Evolutionary conservation across 2,329 filamentous ascomycete genomes (phyloP).

Genomic region (Proliferodiscus dingleyae): DNA sequence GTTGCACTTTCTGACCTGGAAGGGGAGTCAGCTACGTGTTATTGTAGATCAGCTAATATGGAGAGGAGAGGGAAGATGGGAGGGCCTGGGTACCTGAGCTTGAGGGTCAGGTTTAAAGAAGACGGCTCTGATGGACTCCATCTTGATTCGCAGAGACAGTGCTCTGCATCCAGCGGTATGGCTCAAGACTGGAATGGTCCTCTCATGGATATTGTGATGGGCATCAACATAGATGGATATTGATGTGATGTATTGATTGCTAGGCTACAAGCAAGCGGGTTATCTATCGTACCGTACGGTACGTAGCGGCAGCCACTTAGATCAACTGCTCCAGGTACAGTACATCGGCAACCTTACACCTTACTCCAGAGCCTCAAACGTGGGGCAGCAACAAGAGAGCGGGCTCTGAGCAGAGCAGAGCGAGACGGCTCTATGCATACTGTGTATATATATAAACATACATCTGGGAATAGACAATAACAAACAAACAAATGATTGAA

Average conservation of each 20-base stretch:
- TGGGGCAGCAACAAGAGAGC: neutral
- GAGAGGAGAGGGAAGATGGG: constrained; percentile 6
- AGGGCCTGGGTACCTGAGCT: constrained; percentile 61
- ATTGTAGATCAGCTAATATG: constrained; percentile 2
- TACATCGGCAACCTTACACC: too few relatives aligned
- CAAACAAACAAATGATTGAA: too few relatives aligned
- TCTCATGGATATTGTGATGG: too few relatives aligned
- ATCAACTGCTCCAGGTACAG: neutral
- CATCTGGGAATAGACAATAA: too few relatives aligned
- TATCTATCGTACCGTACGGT: too few relatives aligned
- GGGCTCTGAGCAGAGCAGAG: neutral
- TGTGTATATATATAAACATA: too few relatives aligned
- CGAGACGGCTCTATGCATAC: neutral
- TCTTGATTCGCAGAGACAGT: constrained; percentile 37
- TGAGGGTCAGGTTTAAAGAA: constrained; percentile 92
- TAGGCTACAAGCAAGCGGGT: too few relatives aligned
- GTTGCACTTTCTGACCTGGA: constrained; percentile 91
- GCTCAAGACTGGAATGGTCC: constrained; percentile 4
- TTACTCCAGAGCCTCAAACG: too few relatives aligned
- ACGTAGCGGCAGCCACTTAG: too few relatives aligned
- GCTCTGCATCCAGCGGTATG: constrained; percentile 6
- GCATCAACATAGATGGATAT: too few relatives aligned
- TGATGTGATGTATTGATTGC: too few relatives aligned
- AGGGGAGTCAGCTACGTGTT: too few relatives aligned
- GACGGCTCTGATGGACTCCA: constrained; percentile 83